Base-by-base conservation (phyloP, 2,329 filamentous ascomycete genomes). In the Aspergillus sp. region DNA sequence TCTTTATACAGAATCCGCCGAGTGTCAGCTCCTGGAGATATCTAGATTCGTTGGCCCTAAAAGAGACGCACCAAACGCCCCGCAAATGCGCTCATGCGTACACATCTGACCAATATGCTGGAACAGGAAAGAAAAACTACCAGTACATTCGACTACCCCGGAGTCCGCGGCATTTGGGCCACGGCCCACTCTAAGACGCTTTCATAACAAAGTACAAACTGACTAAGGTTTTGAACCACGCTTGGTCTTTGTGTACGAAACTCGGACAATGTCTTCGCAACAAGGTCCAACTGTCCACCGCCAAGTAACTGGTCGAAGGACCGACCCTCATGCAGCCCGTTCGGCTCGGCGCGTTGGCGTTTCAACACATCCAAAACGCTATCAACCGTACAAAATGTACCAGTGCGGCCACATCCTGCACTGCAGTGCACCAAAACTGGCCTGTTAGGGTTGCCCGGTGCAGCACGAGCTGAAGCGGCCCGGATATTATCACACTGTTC, bases 141-240 rank as follows among this genome's bases (percentile, higher is more conserved):
- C 17, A 19, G 20, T 15, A n/a, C 37, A 34, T 30, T 41, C 46
- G 24, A 15, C 22, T 55, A 55, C 42, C 19, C 13, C 19, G 45
- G 46, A 41, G 17, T 49, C 37, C 20, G 34, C 13, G 46, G 46
- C 57, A 63, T 61, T 33, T 67, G 68, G 30, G 65, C 61, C 11
- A 81, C 80, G 27, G 95, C 75, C 92, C 93, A 99, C 75, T 98
- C 93, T 54, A 96, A 78, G 6, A 98, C 83, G 41, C 90, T 96
- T 78, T 99, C 95, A 73, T 99, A 99, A 74, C 95, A 99, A 34
- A 99, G 85, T 50, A 97, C 93, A 76, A 89, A 98, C 73, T 99
- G 95, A 60, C 91, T 83, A 57, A 98, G 78, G 68, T 89, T 97
- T 75, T 98, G 95, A 44, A 99, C 93, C 93, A 98, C 99, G 75